Percentiles rank a stretch among this genome's conserved stretches.
Conservation (phyloP, 345 rosid genomes). For the Physaria fendleri region DNA sequence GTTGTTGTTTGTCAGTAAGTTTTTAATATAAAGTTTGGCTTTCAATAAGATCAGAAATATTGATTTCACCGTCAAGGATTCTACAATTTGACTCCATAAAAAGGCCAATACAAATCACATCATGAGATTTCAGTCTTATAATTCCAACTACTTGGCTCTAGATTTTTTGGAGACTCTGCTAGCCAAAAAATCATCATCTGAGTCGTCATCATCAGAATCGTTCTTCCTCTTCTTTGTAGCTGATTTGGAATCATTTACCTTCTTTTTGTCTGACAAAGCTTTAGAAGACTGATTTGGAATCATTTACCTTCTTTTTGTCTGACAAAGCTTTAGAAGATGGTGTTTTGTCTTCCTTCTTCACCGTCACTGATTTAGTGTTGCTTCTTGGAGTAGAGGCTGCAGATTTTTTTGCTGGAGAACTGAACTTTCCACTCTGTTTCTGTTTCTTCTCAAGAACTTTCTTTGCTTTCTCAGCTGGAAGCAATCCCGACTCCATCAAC, state of each 20-base stretch:
- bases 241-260: slow-evolving; percentile 38
- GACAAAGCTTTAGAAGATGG: slow-evolving; percentile 32
- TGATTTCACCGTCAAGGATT: neutral
- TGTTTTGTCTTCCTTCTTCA: slow-evolving; percentile 27
- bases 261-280: slow-evolving; percentile 39
- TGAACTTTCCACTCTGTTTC: slow-evolving; percentile 42
- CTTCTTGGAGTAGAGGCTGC: slow-evolving; percentile 36
- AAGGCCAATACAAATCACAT: slow-evolving; percentile 5
- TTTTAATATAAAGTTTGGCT: no score
- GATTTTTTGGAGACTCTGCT: slow-evolving; percentile 42
- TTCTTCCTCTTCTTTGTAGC: slow-evolving; percentile 51
- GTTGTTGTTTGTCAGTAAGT: no score
- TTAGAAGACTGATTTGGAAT: slow-evolving; percentile 25
- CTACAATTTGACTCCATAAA: neutral
- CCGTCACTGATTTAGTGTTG: slow-evolving; percentile 31
- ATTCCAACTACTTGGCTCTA: slow-evolving; percentile 36
- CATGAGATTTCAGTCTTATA: neutral
- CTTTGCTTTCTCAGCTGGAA: slow-evolving; percentile 59
- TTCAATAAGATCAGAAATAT: slow-evolving; percentile 5
- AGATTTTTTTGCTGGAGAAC: slow-evolving; percentile 53
- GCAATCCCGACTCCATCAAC: slow-evolving; percentile 98
- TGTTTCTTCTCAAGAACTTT: slow-evolving; percentile 63
- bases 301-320: slow-evolving; percentile 39
- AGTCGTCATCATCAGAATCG: slow-evolving; percentile 41
- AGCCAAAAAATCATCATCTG: slow-evolving; percentile 47